phyloP scores from a whole-genome alignment of 352 stramenopile species.

The Pythium oligandrum region DNA sequence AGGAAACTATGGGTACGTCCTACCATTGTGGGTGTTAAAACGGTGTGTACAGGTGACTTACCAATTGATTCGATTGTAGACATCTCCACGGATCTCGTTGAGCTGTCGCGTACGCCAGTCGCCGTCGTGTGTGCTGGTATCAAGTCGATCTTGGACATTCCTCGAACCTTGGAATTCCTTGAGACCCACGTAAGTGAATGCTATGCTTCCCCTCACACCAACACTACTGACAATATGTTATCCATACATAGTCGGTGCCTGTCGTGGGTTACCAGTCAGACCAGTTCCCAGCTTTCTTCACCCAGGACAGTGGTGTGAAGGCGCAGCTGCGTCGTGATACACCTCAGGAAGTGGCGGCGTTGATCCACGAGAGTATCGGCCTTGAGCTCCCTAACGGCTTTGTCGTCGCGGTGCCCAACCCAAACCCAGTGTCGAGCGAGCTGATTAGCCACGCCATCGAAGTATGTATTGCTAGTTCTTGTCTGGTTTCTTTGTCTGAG shows the following conservation, averaged over 20 bases:
- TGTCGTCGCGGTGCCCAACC: conserved; percentile 87
- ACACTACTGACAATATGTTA: background rate
- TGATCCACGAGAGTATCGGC: conserved; percentile 76
- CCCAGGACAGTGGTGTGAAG: conserved; percentile 84
- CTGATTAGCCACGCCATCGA: conserved; percentile 91
- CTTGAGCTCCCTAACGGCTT: conserved; percentile 85
- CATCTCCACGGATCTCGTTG: conserved; percentile 95
- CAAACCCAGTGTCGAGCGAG: conserved; percentile 71
- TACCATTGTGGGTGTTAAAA: background rate
- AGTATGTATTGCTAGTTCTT: conserved; percentile 20
- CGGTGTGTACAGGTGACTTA: too few species aligned
- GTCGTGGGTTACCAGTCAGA: conserved; percentile 90
- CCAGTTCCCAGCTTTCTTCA: conserved; percentile 98
- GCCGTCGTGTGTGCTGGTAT: conserved; percentile 97
- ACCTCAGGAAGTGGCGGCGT: conserved; percentile 77
- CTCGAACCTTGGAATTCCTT: conserved; percentile 94
- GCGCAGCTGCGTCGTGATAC: conserved; percentile 84
- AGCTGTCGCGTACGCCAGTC: conserved; percentile 94
- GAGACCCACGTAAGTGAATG: conserved; percentile 84
- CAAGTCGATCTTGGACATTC: conserved; percentile 98
- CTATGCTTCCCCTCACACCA: background rate
- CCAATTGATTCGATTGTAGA: conserved; percentile 33
- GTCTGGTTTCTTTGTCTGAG: too few species aligned
- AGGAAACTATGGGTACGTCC: conserved; percentile 82
- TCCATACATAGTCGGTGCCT: conserved; percentile 81